These are phyloP conservation scores for Hydnum rufescens DNA, from an alignment of 768 basidiomycete species.

Conservation along the genomic window DNA sequence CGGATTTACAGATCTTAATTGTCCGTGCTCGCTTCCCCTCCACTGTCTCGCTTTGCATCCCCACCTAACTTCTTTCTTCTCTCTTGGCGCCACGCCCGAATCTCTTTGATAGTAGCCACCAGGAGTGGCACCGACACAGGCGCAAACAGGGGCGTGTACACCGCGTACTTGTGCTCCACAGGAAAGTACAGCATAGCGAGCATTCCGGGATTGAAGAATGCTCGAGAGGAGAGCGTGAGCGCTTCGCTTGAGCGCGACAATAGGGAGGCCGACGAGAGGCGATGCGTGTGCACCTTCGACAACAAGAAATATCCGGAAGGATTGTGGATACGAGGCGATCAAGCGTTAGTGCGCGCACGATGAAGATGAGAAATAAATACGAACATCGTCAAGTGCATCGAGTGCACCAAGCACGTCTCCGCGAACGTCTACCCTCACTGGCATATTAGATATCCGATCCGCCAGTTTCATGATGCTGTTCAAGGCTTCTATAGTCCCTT, in stretches of 20 bases:
- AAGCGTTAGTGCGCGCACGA: not conserved
- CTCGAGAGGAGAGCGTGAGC: conserved; percentile 47
- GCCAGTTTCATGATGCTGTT: conserved; percentile 69
- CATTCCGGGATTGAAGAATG: conserved; percentile 97
- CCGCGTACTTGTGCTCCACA: conserved; percentile 91
- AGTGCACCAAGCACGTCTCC: conserved; percentile 54
- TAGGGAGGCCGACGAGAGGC: not conserved
- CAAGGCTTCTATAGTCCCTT: conserved; percentile 52
- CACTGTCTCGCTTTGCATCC: too few species aligned
- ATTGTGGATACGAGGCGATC: not conserved
- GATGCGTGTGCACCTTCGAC: not conserved
- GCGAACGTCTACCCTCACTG: conserved; percentile 57
- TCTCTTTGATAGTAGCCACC: conserved; percentile 56
- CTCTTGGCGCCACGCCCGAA: too few species aligned
- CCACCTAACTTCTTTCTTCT: too few species aligned
- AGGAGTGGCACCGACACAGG: conserved; percentile 70
- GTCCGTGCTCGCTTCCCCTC: too few species aligned
- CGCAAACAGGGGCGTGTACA: conserved; percentile 93
- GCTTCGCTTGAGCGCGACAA: conserved; percentile 43
- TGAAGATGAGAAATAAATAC: too few species aligned
- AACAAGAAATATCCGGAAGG: too few species aligned
- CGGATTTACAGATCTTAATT: too few species aligned
- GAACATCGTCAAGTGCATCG: conserved; percentile 50
- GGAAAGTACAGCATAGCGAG: conserved; percentile 92
- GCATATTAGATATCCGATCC: conserved; percentile 79